These are phyloP conservation scores for Allodekkera sacchari DNA, from an alignment of 805 yeast genomes.

Conservation along the genomic window DNA sequence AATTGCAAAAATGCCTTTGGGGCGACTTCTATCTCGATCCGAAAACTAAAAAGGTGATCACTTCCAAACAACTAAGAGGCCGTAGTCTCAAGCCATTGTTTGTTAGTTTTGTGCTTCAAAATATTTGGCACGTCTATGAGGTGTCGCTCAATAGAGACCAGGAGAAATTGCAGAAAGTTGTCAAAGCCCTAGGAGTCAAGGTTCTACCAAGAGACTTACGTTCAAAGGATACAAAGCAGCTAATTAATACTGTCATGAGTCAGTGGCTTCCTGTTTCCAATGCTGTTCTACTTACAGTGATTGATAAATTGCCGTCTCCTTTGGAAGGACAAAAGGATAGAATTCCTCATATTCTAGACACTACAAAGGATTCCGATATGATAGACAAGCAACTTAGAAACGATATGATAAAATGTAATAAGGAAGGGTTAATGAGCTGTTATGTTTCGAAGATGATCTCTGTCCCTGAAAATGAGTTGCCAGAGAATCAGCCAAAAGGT, in stretches of 20 bases:
- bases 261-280: slow-evolving; percentile 95
- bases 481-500: slow-evolving; percentile 38
- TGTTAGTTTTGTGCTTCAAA: slow-evolving; percentile 80
- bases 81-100: slow-evolving; percentile 67
- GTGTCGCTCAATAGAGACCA: slow-evolving; percentile 57
- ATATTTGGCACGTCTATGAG: slow-evolving; percentile 86
- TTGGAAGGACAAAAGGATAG: slow-evolving; percentile 63
- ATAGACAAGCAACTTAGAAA: slow-evolving; percentile 41
- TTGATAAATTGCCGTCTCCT: slow-evolving; percentile 84
- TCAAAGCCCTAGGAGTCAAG: slow-evolving; percentile 58
- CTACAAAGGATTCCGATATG: slow-evolving; percentile 41
- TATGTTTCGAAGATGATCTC: slow-evolving; percentile 88
- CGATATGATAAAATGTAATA: slow-evolving; percentile 61
- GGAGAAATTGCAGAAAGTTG: slow-evolving; percentile 69
- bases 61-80: slow-evolving; percentile 55
- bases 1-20: slow-evolving; percentile 83
- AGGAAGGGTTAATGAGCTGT: slow-evolving; percentile 58
- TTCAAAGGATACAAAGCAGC: slow-evolving; percentile 63
- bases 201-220: slow-evolving; percentile 67
- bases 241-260: slow-evolving; percentile 62
- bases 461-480: slow-evolving; percentile 74
- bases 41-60: slow-evolving; percentile 75
- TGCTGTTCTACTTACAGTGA: slow-evolving; percentile 75
- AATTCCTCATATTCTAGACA: slow-evolving; percentile 55
- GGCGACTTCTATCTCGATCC: slow-evolving; percentile 90